Conservation (phyloP, 2,329 filamentous ascomycete species). For the Colletotrichum filicis region DNA sequence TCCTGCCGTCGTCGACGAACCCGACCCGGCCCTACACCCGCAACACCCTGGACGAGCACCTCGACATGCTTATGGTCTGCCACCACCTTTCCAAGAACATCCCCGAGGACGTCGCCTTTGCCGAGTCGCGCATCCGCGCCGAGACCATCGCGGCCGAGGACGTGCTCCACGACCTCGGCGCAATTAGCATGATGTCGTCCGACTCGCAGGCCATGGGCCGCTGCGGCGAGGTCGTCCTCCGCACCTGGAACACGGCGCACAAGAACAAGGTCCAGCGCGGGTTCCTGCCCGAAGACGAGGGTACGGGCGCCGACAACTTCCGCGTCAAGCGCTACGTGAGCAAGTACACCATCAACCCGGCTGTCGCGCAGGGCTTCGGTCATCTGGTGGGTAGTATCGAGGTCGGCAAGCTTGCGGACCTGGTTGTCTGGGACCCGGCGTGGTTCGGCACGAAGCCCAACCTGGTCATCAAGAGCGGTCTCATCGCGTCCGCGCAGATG, state of each 20-base stretch:
- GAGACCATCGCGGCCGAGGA: constrained; percentile 98
- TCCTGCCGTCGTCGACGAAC: constrained; percentile 91
- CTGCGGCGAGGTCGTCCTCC: constrained; percentile 90
- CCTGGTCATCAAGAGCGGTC: constrained; percentile 85
- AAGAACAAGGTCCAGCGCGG: constrained; percentile 95
- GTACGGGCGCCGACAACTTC: constrained; percentile 86
- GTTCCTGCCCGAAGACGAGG: constrained; percentile 78
- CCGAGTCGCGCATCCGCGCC: constrained; percentile 91
- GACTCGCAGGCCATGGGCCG: constrained; percentile 98
- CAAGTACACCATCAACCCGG: constrained; percentile 97
- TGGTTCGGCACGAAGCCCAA: constrained; percentile 90
- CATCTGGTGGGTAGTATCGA: constrained; percentile 90
- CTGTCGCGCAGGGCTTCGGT: constrained; percentile 88
- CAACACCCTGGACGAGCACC: constrained; percentile 95
- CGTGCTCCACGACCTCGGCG: constrained; percentile 92
- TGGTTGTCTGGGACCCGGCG: constrained; percentile 87
- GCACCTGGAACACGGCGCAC: constrained; percentile 97
- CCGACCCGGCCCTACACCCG: constrained; percentile 90
- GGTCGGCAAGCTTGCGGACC: constrained; percentile 88
- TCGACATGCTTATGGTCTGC: constrained; percentile 99
- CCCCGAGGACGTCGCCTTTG: constrained; percentile 94
- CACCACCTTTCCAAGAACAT: constrained; percentile 94
- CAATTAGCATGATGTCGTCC: constrained; percentile 97
- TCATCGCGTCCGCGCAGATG: constrained; percentile 88
- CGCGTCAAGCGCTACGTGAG: constrained; percentile 91